Conservation (phyloP, 2,329 filamentous ascomycete genomes). For the Penicillium decumbens region DNA sequence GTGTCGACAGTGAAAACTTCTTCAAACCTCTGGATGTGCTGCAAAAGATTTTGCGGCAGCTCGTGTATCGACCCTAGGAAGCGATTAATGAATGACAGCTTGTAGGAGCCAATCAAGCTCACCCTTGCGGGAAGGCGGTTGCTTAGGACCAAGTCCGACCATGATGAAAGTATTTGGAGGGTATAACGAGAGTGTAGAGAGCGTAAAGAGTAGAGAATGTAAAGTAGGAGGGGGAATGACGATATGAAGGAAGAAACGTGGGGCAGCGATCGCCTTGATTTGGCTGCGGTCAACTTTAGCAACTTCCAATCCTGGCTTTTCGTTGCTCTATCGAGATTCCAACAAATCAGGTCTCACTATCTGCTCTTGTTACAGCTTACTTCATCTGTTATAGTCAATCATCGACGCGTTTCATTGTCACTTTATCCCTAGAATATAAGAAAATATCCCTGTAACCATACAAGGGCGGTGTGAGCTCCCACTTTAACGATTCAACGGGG, state of each 20-base stretch:
- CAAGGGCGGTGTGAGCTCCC: not conserved
- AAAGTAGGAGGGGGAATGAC: slow-evolving; percentile 17
- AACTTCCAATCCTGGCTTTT: not conserved
- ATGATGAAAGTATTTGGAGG: slow-evolving; percentile 43
- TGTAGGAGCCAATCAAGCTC: slow-evolving; percentile 39
- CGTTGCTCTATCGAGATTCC: not conserved
- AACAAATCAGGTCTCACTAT: not conserved
- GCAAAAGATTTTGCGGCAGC: slow-evolving; percentile 76
- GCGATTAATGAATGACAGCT: slow-evolving; percentile 8
- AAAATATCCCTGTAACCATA: not conserved
- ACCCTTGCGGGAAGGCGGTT: slow-evolving; percentile 69
- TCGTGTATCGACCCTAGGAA: slow-evolving; percentile 77
- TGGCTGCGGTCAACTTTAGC: slow-evolving; percentile 17
- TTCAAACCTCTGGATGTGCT: slow-evolving; percentile 79
- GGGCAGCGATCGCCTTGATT: slow-evolving; percentile 25
- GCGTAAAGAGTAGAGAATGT: not conserved
- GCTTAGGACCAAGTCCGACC: slow-evolving; percentile 62
- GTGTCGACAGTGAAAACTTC: slow-evolving; percentile 73
- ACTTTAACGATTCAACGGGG: slow-evolving; percentile 5
- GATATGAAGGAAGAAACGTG: slow-evolving; percentile 21
- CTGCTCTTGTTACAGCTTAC: not conserved
- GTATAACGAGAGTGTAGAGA: not conserved
- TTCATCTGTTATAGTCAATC: not conserved
- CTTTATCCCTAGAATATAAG: not conserved
- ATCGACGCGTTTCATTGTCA: not conserved